A percentile compares a stretch with the other conserved stretches of the same genome.
These are phyloP conservation scores for Trametes cubensis DNA, from an alignment of 768 basidiomycete genomes.

Conservation along the genomic window DNA sequence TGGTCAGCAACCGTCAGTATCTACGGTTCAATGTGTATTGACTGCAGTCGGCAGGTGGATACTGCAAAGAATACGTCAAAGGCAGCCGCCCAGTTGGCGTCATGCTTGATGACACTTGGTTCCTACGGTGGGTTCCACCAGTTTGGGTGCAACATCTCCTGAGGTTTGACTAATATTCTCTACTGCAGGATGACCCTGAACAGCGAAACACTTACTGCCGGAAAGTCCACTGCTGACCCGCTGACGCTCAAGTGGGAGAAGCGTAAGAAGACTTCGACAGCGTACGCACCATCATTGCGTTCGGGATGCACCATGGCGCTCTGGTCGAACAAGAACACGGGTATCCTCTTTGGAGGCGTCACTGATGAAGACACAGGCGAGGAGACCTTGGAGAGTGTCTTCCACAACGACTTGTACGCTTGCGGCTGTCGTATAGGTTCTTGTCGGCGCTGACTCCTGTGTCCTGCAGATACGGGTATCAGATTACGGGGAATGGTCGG, in stretches of 20 bases:
- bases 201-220: constrained; percentile 31
- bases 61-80: constrained; percentile 87
- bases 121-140: constrained; percentile 61
- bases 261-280: constrained; percentile 69
- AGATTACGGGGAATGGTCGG: constrained; percentile 68
- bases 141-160: not conserved
- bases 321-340: constrained; percentile 69
- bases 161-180: constrained; percentile 19
- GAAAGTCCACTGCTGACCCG: constrained; percentile 46
- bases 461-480: constrained; percentile 70
- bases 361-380: constrained; percentile 85
- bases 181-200: constrained; percentile 36
- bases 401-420: constrained; percentile 83
- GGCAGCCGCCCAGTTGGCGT: constrained; percentile 83
- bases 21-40: too few relatives aligned
- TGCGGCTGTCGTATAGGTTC: not conserved
- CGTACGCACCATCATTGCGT: constrained; percentile 69
- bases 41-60: too few relatives aligned
- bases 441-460: not conserved
- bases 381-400: constrained; percentile 81
- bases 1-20: constrained; percentile 45
- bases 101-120: constrained; percentile 92
- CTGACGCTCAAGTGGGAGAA: constrained; percentile 84
- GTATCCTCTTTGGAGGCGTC: constrained; percentile 86
- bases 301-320: constrained; percentile 88